Conservation (phyloP, 208 protist species). For the Acanthamoeba royreba region DNA sequence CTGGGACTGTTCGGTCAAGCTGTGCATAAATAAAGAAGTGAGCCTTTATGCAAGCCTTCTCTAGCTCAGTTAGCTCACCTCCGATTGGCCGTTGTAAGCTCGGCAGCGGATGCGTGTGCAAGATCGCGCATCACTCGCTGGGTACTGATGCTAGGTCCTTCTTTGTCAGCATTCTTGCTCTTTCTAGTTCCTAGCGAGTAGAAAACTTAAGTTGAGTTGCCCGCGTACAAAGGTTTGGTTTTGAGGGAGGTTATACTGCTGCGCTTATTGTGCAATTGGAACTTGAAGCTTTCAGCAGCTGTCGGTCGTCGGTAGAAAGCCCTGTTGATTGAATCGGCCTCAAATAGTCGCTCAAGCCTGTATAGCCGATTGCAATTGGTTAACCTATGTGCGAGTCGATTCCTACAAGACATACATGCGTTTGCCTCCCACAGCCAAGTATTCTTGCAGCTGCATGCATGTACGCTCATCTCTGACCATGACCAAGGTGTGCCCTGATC, state of each 20-base stretch:
- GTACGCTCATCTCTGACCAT: conserved; percentile 17
- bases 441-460: conserved; percentile 40
- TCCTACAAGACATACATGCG: conserved; percentile 1
- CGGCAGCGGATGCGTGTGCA: background rate
- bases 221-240: too few relatives aligned
- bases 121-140: background rate
- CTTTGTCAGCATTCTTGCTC: background rate
- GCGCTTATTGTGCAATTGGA: background rate
- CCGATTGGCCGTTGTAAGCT: background rate
- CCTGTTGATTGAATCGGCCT: background rate
- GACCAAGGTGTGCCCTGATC: background rate
- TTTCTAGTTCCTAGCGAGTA: background rate
- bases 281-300: background rate
- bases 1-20: too few relatives aligned
- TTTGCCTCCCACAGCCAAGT: background rate
- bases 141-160: background rate
- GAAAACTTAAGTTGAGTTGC: too few relatives aligned
- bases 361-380: background rate
- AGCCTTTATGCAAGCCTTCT: too few relatives aligned
- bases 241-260: background rate
- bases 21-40: too few relatives aligned
- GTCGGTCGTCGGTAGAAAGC: background rate
- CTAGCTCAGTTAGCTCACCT: background rate
- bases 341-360: background rate
- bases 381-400: too few relatives aligned